Base-by-base conservation (phyloP, 1,284 basidiomycete genomes). In the Ganoderma resinaceum region DNA sequence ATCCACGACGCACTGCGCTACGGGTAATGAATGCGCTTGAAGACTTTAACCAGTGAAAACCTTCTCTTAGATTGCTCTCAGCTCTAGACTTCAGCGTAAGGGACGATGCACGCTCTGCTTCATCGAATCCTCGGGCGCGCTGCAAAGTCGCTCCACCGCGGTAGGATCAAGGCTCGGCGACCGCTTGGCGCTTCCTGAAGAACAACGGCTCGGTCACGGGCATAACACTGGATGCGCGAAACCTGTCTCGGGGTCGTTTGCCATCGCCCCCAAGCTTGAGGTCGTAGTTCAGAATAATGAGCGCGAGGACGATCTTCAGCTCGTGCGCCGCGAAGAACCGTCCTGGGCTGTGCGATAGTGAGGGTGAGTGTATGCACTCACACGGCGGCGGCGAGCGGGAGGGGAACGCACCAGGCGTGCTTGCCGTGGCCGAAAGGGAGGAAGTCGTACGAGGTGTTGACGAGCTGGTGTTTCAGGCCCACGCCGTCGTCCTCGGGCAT, bases 311-410 rank as follows among this genome's bases (percentile, higher is more conserved):
- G 0, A 78, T 76, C 73, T 86, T 86, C 43, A 86, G 72, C 73
- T 83, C 81, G 68, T 78, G 82, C 7, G 79, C 80, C 0, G 83
- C 84, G 68, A 86, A 85, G 76, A 83, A 84, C 1, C 83, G 78
- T 0, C 83, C 83, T 7, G 84, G 83, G 68, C 83, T 46, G 18
- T 23, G 7, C 23, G 43, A 46, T n/a, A 46, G 43, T 8, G 20
- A 18, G 18, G 20, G 20, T 46, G 43, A n/a, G 43, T 14, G 31
- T 33, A 37, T 46, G 38, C 12, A 18, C n/a, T 49, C 46, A n/a
- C n/a, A n/a, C n/a, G n/a, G n/a, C n/a, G n/a, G n/a, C n/a, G 26
- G 46, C 46, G 23, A 26, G 20, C n/a, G 18, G 29, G 26, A 42
- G 11, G 62, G 49, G 55, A 14, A 35, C 31, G 69, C 71, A 67